Evolutionary conservation across 2,329 filamentous ascomycete genomes (phyloP).

Genomic region (Neoarthrinium moseri): DNA sequence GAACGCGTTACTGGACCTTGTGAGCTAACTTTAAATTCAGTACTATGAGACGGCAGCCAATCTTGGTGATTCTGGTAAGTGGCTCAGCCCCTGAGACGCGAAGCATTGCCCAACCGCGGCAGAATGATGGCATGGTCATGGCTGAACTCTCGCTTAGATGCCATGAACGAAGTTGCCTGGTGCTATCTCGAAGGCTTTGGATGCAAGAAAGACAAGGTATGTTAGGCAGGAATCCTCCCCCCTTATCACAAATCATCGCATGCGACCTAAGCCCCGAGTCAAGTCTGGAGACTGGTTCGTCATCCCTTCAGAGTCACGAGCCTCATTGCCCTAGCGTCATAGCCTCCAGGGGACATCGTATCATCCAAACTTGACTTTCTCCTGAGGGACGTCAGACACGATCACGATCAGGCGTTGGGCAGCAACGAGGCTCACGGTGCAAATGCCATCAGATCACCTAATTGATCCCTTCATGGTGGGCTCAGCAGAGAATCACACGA

Average conservation of each 20-base stretch:
- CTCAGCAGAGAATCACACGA: constrained; percentile 37
- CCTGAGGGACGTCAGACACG: constrained; percentile 6
- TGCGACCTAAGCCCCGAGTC: background rate
- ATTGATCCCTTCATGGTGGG: constrained; percentile 12
- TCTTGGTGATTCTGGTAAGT: constrained; percentile 77
- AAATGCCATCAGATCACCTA: constrained; percentile 3
- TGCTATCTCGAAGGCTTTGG: constrained; percentile 97
- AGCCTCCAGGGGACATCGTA: background rate
- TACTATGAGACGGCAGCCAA: constrained; percentile 99
- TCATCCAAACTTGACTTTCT: background rate
- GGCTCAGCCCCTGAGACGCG: constrained; percentile 1
- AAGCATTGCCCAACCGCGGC: background rate
- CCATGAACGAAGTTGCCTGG: constrained; percentile 96
- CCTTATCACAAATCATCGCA: constrained; percentile 23
- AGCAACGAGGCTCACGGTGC: constrained; percentile 33
- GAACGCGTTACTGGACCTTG: too few relatives aligned
- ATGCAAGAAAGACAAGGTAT: constrained; percentile 96
- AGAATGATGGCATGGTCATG: constrained; percentile 24
- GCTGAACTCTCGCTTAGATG: constrained; percentile 54
- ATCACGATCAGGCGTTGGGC: constrained; percentile 34
- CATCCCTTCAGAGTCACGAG: background rate
- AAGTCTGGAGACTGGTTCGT: background rate
- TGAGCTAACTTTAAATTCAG: too few relatives aligned
- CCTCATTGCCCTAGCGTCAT: constrained; percentile 1
- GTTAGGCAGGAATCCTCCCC: constrained; percentile 37